These are phyloP conservation scores for Harringtonia aguacate DNA, from an alignment of 2,329 filamentous ascomycete genomes.

Conservation along the genomic window DNA sequence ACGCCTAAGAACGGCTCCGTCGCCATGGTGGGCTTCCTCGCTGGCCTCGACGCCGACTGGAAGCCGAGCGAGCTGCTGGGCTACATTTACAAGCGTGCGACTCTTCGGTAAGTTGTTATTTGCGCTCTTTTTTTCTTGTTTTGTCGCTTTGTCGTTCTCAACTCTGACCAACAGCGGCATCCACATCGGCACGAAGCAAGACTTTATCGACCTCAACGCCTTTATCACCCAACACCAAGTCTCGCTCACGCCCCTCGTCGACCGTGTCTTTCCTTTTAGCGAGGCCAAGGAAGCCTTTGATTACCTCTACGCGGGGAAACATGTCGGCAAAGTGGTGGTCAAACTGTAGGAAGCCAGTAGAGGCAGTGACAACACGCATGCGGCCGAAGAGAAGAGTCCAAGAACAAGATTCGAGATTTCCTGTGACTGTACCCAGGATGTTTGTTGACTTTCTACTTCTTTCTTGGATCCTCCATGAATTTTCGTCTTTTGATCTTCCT, in stretches of 20 bases:
- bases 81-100: slow-evolving; percentile 10
- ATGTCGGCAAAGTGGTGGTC: slow-evolving; percentile 10
- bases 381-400: no score
- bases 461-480: no score
- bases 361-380: no score
- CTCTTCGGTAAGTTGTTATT: slow-evolving; percentile 1
- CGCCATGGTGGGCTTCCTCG: slow-evolving; percentile 12
- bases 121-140: no score
- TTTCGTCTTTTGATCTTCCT: no score
- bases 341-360: background rate
- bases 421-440: no score
- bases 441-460: no score
- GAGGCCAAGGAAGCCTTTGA: slow-evolving; percentile 7
- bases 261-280: slow-evolving; percentile 5
- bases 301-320: slow-evolving; percentile 8
- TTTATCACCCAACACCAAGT: slow-evolving; percentile 10
- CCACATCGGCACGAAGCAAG: slow-evolving; percentile 7
- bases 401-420: no score
- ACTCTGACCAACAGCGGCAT: slow-evolving; percentile 3
- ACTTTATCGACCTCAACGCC: slow-evolving; percentile 7
- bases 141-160: no score
- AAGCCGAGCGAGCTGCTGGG: slow-evolving; percentile 7
- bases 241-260: slow-evolving; percentile 4
- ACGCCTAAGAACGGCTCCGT: slow-evolving; percentile 4
- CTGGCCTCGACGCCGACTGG: slow-evolving; percentile 3